Evolutionary conservation across 192 early-diverging fungal genomes (phyloP).

Genomic region (Funneliformis mosseae): DNA sequence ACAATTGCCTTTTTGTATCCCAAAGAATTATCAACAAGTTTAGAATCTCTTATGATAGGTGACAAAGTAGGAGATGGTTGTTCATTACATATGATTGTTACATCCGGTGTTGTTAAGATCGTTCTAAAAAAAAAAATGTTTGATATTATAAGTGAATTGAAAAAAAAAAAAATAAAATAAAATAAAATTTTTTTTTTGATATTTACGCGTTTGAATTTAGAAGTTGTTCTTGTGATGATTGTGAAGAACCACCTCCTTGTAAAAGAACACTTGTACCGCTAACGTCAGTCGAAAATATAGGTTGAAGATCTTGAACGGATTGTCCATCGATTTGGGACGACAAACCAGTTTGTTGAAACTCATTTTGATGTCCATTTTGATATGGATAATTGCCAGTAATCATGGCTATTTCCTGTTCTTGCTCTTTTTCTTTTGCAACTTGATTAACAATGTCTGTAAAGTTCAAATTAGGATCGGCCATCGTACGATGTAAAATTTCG

Average conservation of each 20-base stretch:
- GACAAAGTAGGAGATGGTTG: not conserved
- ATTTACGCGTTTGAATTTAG: not conserved
- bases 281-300: not conserved
- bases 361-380: not conserved
- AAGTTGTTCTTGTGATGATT: not conserved
- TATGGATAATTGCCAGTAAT: not conserved
- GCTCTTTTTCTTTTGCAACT: conserved; percentile 11
- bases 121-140: too few species aligned
- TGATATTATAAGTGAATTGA: too few species aligned
- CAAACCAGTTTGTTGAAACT: not conserved
- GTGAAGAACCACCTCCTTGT: not conserved
- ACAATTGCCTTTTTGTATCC: not conserved
- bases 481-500: conserved; percentile 10
- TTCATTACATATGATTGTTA: not conserved
- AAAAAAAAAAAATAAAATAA: too few species aligned
- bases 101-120: not conserved
- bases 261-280: not conserved
- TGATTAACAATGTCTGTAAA: conserved; percentile 11
- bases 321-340: not conserved
- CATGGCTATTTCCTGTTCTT: conserved; percentile 9
- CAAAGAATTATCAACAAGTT: not conserved
- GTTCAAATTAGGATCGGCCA: not conserved
- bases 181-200: too few species aligned
- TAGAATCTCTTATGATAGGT: not conserved
- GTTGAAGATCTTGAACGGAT: not conserved